A percentile compares a stretch with the other conserved stretches of the same genome.
Evolutionary conservation across 2,329 filamentous ascomycete species (phyloP).

Genomic region (Corinectria fuckeliana): DNA sequence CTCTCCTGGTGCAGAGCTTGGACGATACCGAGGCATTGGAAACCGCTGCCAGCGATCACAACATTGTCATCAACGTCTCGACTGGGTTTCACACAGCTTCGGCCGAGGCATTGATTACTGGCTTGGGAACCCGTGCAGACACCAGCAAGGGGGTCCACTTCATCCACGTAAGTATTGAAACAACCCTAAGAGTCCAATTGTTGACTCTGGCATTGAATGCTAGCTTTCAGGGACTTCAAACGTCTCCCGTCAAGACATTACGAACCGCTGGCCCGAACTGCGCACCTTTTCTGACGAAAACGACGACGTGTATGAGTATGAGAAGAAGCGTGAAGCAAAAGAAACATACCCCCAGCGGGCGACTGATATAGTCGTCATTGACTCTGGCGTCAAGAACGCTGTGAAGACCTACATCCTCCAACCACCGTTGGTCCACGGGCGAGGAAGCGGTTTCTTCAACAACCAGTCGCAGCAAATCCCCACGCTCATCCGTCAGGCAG

Average conservation of each 20-base stretch:
- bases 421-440: background rate
- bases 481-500: slow-evolving; percentile 3
- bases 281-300: background rate
- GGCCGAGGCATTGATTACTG: background rate
- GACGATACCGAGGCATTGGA: background rate
- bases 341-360: slow-evolving; percentile 11
- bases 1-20: background rate
- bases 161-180: background rate
- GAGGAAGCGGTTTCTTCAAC: background rate
- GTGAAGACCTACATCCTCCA: slow-evolving; percentile 11
- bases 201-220: background rate
- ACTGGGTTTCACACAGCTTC: background rate
- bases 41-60: background rate
- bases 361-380: slow-evolving; percentile 1
- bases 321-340: background rate
- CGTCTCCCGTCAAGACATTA: background rate
- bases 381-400: background rate
- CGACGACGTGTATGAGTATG: slow-evolving; percentile 3
- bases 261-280: background rate
- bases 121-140: background rate
- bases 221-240: background rate
- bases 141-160: background rate
- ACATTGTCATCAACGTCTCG: background rate
- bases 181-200: background rate
- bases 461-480: background rate